Conservation (phyloP, 176 grass and related monocot species). For the Cenchrus fungigraminus region DNA sequence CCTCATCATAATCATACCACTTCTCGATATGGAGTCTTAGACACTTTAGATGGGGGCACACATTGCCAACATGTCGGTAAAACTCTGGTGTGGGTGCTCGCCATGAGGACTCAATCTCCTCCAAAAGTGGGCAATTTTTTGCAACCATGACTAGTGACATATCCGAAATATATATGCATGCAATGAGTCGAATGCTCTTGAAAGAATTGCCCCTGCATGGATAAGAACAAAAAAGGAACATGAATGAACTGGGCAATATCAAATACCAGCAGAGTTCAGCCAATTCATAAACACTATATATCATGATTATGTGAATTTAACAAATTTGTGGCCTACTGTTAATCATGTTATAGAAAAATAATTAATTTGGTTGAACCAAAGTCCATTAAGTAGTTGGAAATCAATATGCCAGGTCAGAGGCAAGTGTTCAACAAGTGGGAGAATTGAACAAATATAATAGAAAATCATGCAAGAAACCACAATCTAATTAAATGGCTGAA, state of each 20-base stretch:
- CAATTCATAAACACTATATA: too few relatives aligned
- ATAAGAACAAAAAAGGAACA: not conserved
- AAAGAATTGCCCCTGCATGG: conserved; percentile 41
- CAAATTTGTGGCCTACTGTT: not conserved
- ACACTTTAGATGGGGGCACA: conserved; percentile 40
- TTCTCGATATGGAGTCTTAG: conserved; percentile 29
- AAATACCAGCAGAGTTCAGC: not conserved
- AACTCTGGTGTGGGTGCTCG: not conserved
- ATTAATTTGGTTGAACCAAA: not conserved
- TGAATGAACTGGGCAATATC: not conserved
- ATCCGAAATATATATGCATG: conserved; percentile 2
- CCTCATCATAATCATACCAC: conserved; percentile 31
- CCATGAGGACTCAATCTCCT: conserved; percentile 48
- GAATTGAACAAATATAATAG: not conserved
- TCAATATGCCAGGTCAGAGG: not conserved
- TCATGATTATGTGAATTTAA: not conserved
- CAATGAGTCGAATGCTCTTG: conserved; percentile 49
- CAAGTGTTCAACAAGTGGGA: not conserved
- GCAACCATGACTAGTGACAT: conserved; percentile 10
- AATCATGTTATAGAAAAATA: conserved; percentile 17
- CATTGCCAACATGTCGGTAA: conserved; percentile 19
- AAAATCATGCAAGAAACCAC: not conserved
- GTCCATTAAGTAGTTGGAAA: not conserved
- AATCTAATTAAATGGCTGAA: not conserved
- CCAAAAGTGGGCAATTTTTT: conserved; percentile 39